Conservation (phyloP, 1,139 yeast species). For the Blastobotrys ciferrii region DNA sequence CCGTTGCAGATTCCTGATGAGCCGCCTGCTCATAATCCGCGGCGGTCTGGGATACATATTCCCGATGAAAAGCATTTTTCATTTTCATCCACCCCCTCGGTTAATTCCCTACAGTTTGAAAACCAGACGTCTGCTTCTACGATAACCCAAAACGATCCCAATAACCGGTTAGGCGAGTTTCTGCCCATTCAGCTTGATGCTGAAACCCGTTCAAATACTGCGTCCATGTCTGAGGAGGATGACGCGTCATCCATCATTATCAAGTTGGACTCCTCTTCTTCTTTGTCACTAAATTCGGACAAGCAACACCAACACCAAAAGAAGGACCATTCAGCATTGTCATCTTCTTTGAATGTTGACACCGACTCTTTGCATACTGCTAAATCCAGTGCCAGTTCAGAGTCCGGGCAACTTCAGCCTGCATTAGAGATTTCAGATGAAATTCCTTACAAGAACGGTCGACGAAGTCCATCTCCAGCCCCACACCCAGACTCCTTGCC, state of each 20-base stretch:
- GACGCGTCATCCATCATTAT: slow-evolving; percentile 3
- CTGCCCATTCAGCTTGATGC: slow-evolving; percentile 5
- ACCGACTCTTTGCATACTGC: slow-evolving; percentile 4
- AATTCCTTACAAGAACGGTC: not conserved
- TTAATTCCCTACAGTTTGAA: slow-evolving; percentile 1
- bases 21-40: slow-evolving; percentile 1
- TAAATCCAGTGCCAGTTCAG: not conserved
- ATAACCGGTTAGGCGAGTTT: not conserved
- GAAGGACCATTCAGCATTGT: not conserved
- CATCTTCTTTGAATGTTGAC: not conserved
- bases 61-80: slow-evolving; percentile 6
- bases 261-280: slow-evolving; percentile 5
- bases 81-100: slow-evolving; percentile 6
- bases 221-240: not conserved
- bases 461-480: not conserved
- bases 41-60: slow-evolving; percentile 2
- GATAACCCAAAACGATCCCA: not conserved
- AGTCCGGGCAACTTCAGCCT: not conserved
- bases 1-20: slow-evolving; percentile 7
- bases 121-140: not conserved
- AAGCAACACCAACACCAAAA: not conserved
- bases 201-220: not conserved
- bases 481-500: not conserved
- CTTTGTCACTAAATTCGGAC: slow-evolving; percentile 1
- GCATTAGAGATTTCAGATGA: slow-evolving; percentile 1